Base-by-base conservation (phyloP, 805 yeast species). In the Cyberlindnera xishuangbannaensis region DNA sequence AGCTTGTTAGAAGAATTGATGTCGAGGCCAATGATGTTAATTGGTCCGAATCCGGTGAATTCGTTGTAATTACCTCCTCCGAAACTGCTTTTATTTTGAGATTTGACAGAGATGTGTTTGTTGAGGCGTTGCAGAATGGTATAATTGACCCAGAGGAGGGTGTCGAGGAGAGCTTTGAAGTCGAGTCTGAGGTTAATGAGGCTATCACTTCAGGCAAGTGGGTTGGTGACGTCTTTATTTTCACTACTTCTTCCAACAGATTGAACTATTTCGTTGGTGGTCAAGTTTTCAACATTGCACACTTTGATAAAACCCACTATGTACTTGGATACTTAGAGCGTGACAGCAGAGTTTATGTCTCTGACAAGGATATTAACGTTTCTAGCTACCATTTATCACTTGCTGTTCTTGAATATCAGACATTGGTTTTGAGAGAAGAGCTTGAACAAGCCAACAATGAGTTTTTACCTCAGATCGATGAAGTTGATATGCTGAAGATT, bases 171-270 rank as follows among this genome's bases (percentile, higher is more conserved):
- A 74, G 90, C 12, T 86, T 92, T 56, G 94, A 84, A 35, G 88
- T 88, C 16, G 65, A 85, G 37, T 75, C 80, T 51, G 95, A 94
- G 41, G 72, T 86, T 39, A 72, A 74, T 37, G 99, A 92, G 56
- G 64, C 78, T 14, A 74, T 90, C 24, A 76, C 83, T 40, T 80
- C 95, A 18, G 97, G 97, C 52, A 81, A 79, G 58, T 92, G 97
- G 87, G 87, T 88, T 50, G 98, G 97, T 46, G 97, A 92, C 64
- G 97, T 92, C 28, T 88, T 90, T 58, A 76, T 92, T 34, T 92
- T 82, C 65, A 85, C 97, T 12, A 86, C 97, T 3, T 53, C 77
- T 14, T 70, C 94, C 16, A 85, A 87, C 63, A 77, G 97, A 59
- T 70, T 92, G 54, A 90, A 88, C 62, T 92, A 92, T 58, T 74